phyloP scores from a whole-genome alignment of 177 flowering plant species.

The Vitis hybrid region DNA sequence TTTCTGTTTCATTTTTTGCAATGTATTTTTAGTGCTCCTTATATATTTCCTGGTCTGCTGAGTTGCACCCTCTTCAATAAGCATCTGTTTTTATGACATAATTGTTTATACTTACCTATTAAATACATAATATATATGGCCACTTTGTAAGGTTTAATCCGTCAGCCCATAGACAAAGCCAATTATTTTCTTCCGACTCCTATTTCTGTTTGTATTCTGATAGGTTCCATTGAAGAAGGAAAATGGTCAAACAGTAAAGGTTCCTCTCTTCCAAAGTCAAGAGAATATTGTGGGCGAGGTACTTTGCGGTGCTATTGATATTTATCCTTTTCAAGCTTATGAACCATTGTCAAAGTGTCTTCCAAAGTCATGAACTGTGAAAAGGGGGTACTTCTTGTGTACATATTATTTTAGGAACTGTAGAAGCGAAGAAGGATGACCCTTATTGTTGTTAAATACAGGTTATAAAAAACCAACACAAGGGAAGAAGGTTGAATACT shows the following conservation, averaged over 20 bases:
- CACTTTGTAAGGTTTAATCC: too few species aligned
- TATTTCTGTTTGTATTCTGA: constrained; percentile 1
- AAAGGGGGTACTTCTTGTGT: background rate
- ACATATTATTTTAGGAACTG: background rate
- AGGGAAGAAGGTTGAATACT: too few species aligned
- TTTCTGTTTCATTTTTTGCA: too few species aligned
- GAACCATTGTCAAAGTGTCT: background rate
- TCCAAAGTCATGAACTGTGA: background rate
- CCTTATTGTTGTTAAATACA: too few species aligned
- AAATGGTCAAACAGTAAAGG: constrained; percentile 17
- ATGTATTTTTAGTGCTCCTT: too few species aligned
- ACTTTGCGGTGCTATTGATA: background rate
- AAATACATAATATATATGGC: too few species aligned
- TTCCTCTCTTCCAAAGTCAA: constrained; percentile 21
- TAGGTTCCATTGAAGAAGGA: constrained; percentile 17
- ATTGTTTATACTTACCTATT: too few species aligned
- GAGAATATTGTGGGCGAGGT: constrained; percentile 19
- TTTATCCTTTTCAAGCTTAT: background rate
- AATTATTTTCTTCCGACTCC: background rate
- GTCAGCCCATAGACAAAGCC: too few species aligned
- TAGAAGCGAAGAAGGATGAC: constrained; percentile 13
- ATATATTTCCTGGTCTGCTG: too few species aligned
- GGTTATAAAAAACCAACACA: too few species aligned
- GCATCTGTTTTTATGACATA: too few species aligned
- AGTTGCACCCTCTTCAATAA: too few species aligned